Base-by-base conservation (phyloP, 371 early-diverging fungal genomes). In the Circinella umbellata region DNA sequence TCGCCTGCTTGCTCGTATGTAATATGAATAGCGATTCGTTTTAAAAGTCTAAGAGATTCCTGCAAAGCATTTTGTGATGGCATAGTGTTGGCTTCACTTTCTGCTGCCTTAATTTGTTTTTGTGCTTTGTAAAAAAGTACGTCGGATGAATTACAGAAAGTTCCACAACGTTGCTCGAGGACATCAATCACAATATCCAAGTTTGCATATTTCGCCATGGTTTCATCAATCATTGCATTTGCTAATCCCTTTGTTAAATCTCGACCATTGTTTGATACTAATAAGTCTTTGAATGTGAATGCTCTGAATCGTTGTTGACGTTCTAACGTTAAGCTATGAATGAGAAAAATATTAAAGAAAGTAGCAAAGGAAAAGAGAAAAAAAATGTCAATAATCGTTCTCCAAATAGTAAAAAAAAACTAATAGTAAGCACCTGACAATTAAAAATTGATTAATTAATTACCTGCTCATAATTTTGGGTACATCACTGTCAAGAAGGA, bases 141-240 rank as follows among this genome's bases (percentile, higher is more conserved):
- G 67, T 94, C 93, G 14, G 86, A 84, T 3, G 85, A 76, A 38
- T 79, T 83, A 75, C 93, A 95, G 73, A 95, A 91, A 0, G 89
- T 78, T 51, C 91, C 89, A 75, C 95, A 96, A 18, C 87, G 83
- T 38, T 86, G 73, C 67, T 90, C 88, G 53, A 95, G 80, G 1
- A 74, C 55, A 63, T 79, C 80, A 4, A 69, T 67, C 27, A 75
- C 75, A 13, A 71, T 66, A 51, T 75, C 68, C 51, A 75, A 39
- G n/a, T 75, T 69, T 46, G 37, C 69, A 61, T 63, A 71, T 18
- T 64, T 61, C 47, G 67, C 67, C 36, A 71, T 42, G 17, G 70
- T 67, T 3, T 78, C 79, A 65, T 86, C 83, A 57, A 93, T 85
- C 62, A 92, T 79, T 14, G 88, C 88, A 14, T 87, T 70, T 67